Evolutionary conservation across 345 rosid genomes (phyloP).

Genomic region (Luvunga scandens): DNA sequence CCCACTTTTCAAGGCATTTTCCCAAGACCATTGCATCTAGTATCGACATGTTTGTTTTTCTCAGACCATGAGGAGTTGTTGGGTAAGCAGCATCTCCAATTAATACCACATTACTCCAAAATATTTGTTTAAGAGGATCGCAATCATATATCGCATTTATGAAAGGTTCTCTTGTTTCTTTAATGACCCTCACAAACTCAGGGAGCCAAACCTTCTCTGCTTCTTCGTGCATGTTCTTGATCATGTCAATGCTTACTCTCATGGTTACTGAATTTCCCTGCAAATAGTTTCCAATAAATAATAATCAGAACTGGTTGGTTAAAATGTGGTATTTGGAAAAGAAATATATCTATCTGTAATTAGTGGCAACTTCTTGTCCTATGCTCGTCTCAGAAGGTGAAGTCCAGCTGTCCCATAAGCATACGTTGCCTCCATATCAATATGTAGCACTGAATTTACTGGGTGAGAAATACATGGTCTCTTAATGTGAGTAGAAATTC

Average conservation of each 20-base stretch:
- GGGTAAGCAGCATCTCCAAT: conserved; percentile 90
- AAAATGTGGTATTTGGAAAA: background rate
- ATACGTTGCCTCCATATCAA: too few relatives aligned
- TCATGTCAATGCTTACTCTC: conserved; percentile 55
- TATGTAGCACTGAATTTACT: background rate
- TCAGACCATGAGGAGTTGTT: conserved; percentile 64
- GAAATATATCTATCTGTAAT: background rate
- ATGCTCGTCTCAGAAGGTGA: background rate
- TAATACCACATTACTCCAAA: conserved; percentile 56
- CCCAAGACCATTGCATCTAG: conserved; percentile 68
- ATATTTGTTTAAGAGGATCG: conserved; percentile 50
- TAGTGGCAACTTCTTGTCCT: background rate
- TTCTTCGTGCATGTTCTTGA: conserved; percentile 53
- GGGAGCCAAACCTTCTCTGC: conserved; percentile 70
- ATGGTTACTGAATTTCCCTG: conserved; percentile 75
- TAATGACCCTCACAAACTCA: conserved; percentile 55
- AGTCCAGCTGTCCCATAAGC: too few relatives aligned
- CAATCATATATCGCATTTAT: conserved; percentile 71
- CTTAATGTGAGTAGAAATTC: background rate
- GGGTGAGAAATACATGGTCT: background rate
- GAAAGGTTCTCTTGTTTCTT: conserved; percentile 75
- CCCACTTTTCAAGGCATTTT: conserved; percentile 57
- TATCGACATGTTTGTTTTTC: conserved; percentile 88
- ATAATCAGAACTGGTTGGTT: background rate
- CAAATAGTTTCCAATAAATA: background rate